Evolutionary conservation across 2,329 filamentous ascomycete species (phyloP).

Genomic region (Teratosphaeria viscida): DNA sequence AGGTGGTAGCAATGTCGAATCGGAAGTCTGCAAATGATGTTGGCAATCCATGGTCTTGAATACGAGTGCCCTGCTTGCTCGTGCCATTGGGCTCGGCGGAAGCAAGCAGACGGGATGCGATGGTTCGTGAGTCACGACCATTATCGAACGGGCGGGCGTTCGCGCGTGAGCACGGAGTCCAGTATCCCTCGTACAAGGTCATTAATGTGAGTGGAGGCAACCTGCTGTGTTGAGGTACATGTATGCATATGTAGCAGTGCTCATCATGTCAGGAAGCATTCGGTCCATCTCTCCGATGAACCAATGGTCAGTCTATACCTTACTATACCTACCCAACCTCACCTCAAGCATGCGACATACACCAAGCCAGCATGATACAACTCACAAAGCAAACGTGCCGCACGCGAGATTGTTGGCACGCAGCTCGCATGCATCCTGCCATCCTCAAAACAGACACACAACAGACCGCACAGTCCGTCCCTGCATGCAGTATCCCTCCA

Average conservation of each 20-base stretch:
- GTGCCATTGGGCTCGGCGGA: no score
- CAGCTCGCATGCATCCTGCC: neutral
- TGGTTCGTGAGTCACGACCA: neutral
- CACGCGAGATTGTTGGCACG: neutral
- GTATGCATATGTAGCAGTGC: neutral
- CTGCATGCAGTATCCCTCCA: neutral
- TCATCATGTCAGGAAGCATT: neutral
- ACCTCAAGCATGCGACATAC: neutral
- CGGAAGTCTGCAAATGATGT: no score
- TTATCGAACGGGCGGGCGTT: neutral
- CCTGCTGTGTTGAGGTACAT: neutral
- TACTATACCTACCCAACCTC: neutral
- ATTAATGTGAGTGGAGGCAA: neutral
- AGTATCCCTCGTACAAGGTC: neutral
- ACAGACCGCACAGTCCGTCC: neutral
- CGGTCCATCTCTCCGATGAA: neutral
- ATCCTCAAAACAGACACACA: neutral
- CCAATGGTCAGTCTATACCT: neutral
- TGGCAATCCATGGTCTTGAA: no score
- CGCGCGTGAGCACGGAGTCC: neutral
- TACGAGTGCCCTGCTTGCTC: no score
- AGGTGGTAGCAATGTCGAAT: no score
- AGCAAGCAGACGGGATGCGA: neutral
- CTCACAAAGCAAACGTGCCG: neutral
- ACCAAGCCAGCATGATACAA: neutral